These are phyloP conservation scores for Leccinum pellstonianum DNA, from an alignment of 768 basidiomycete genomes.

Conservation along the genomic window DNA sequence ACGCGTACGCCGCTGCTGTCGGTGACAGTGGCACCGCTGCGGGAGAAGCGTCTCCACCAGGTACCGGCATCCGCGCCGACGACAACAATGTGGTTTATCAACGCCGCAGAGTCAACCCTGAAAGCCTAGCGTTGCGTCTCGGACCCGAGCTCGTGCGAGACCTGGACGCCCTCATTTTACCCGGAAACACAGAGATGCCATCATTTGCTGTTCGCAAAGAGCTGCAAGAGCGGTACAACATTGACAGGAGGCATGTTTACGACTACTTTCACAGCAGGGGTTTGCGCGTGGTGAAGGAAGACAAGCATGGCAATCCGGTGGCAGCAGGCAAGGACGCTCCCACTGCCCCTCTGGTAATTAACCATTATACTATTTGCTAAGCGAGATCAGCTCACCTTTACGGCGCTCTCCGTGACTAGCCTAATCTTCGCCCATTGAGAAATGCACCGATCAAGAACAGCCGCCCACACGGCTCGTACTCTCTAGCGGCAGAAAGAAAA, in stretches of 20 bases:
- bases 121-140: conserved; percentile 64
- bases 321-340: conserved; percentile 18
- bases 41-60: conserved; percentile 12
- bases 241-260: conserved; percentile 74
- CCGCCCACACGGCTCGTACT: conserved; percentile 20
- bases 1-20: neutral
- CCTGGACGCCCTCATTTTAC: conserved; percentile 66
- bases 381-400: conserved; percentile 15
- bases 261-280: conserved; percentile 73
- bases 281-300: conserved; percentile 62
- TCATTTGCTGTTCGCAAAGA: conserved; percentile 67
- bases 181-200: conserved; percentile 74
- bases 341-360: conserved; percentile 22
- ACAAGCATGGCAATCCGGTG: conserved; percentile 54
- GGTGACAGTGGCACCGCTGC: neutral
- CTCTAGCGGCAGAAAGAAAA: conserved; percentile 17
- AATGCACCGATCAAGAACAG: conserved; percentile 24
- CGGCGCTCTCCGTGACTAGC: conserved; percentile 14
- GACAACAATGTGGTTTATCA: conserved; percentile 23
- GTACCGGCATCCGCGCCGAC: conserved; percentile 11
- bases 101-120: conserved; percentile 59
- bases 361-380: neutral
- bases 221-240: conserved; percentile 66
- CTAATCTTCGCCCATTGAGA: conserved; percentile 32
- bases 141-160: conserved; percentile 67